Evolutionary conservation across 257 asterid genomes (phyloP).

Genomic region (Ilex aquifolium): DNA sequence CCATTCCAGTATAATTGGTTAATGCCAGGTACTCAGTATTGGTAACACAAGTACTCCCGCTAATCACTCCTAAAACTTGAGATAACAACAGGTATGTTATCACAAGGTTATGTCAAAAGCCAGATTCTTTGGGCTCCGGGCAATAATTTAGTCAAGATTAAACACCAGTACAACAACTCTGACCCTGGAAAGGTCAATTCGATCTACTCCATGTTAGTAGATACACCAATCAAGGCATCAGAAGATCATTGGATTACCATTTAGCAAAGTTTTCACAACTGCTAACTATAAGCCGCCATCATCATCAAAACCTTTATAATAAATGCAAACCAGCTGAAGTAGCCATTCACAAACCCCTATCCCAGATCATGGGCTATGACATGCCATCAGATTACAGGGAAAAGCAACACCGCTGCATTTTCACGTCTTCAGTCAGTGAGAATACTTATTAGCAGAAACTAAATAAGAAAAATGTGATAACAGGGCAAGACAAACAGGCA

Average conservation of each 20-base stretch:
- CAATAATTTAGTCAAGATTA: no score
- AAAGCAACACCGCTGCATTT: slow-evolving; percentile 12
- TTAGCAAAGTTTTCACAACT: neutral
- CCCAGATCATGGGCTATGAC: slow-evolving; percentile 11
- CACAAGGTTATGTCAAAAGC: no score
- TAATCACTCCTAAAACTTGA: no score
- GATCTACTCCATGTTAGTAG: neutral
- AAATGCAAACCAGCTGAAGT: slow-evolving; percentile 18
- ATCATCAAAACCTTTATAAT: slow-evolving; percentile 15
- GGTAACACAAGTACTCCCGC: no score
- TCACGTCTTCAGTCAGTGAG: neutral
- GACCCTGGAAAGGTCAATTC: no score
- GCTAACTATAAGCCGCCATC: slow-evolving; percentile 12
- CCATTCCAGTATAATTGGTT: slow-evolving; percentile 28
- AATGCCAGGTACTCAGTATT: neutral
- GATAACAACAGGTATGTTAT: no score
- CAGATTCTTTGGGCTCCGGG: no score
- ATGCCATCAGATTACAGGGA: slow-evolving; percentile 7
- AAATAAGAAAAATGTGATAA: no score
- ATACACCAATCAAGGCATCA: neutral
- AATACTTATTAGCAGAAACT: no score
- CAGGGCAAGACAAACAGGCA: no score
- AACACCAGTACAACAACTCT: no score
- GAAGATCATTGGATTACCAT: neutral
- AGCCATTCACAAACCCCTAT: slow-evolving; percentile 16